Conservation (phyloP, 2,329 filamentous ascomycete genomes). For the Fusarium equiseti region DNA sequence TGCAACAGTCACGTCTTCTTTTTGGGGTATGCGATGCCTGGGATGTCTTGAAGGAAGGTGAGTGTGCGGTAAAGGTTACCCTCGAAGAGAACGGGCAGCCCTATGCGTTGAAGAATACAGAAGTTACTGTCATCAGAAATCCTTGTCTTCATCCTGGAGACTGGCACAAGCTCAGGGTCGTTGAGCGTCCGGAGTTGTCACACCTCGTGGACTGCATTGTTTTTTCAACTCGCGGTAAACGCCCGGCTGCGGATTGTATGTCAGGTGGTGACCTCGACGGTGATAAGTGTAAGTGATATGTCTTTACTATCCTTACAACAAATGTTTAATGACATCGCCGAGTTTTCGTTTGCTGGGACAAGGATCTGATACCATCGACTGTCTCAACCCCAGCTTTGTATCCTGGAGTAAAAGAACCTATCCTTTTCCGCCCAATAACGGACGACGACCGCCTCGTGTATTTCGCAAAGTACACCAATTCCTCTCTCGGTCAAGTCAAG, state of each 20-base stretch:
- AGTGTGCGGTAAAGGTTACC: not conserved
- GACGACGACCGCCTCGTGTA: slow-evolving; percentile 1
- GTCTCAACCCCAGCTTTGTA: slow-evolving; percentile 2
- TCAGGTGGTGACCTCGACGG: slow-evolving; percentile 7
- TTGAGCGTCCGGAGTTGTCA: not conserved
- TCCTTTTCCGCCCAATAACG: not conserved
- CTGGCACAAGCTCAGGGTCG: slow-evolving; percentile 7
- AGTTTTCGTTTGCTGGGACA: slow-evolving; percentile 19
- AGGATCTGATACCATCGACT: not conserved
- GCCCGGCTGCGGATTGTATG: slow-evolving; percentile 5
- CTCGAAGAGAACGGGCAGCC: not conserved
- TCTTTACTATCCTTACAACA: rapidly evolving
- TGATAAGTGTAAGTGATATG: not conserved
- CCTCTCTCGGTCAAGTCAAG: not conserved
- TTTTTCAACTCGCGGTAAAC: not conserved
- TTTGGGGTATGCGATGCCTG: slow-evolving; percentile 4
- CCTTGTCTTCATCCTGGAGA: slow-evolving; percentile 11
- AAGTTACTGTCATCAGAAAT: slow-evolving; percentile 7
- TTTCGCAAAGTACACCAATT: not conserved
- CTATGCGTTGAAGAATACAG: not conserved
- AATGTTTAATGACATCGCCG: rapidly evolving
- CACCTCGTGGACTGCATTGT: slow-evolving; percentile 7
- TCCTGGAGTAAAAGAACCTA: not conserved
- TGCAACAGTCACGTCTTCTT: not conserved
- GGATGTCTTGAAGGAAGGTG: slow-evolving; percentile 1